Base-by-base conservation (phyloP, 2,329 filamentous ascomycete genomes). In the Penicillium sp. region DNA sequence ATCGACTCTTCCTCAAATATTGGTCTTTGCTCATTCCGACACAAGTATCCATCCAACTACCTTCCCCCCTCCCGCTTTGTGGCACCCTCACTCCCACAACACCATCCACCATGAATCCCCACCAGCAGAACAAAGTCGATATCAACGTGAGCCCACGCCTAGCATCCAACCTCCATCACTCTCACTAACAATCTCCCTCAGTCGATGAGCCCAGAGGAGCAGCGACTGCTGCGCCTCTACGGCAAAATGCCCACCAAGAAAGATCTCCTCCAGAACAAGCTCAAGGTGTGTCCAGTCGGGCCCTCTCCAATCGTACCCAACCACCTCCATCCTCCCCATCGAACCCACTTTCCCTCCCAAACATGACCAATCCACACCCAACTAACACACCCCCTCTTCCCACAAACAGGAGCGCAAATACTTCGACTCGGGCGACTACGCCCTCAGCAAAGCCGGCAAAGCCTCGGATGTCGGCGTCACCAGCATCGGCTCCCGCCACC, bases 91-190 rank as follows among this genome's bases (percentile, higher is more conserved):
- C 58, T 56, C 50, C 42, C 58, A 30, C 53, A 37, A 54, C 51
- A n/a, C 51, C 51, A 22, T 50, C 33, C 79, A 84, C 72, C 68
- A 96, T 98, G 92, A 97, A 97, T 80, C 94, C 94, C 72, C 92
- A 93, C 79, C 92, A 97, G 85, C 93, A 96, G 86, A 97, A 97
- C 86, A 98, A 99, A 85, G 86, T 98, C 74, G 95, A 99, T 81
- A 86, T 97, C 81, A 93, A 87, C 84, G 95, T 97, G 83, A 83
- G 91, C 86, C 19, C 7, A 50, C 44, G 4, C 24, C 26, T 24
- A 8, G 6, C n/a, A 37, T 19, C 49, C 19, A 44, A 7, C 5
- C 26, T n/a, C 28, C 13, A 47, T 40, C 30, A 10, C 19, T 56
- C 22, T 35, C 30, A 59, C 44, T 42, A 47, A 60, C 49, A 55